Evolutionary conservation across 2,329 filamentous ascomycete genomes (phyloP).

Genomic region (Trichoderma sp.): DNA sequence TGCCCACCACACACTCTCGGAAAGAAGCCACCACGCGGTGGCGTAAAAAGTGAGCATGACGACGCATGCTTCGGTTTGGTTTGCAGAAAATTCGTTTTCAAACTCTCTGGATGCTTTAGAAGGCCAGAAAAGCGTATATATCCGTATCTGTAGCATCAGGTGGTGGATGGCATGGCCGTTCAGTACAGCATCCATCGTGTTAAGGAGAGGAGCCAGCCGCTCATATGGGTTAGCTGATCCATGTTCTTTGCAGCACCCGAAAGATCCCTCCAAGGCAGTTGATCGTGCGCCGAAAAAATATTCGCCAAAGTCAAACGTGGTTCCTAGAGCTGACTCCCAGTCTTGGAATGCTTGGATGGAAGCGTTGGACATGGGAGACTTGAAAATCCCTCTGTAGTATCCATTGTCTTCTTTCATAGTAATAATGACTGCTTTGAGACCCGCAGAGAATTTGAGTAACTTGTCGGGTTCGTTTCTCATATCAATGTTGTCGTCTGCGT

Average conservation of each 20-base stretch:
- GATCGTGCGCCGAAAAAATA: slow-evolving; percentile 2
- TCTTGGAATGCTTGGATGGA: neutral
- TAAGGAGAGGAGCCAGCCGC: slow-evolving; percentile 16
- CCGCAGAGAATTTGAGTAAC: slow-evolving; percentile 17
- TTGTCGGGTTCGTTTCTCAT: slow-evolving; percentile 13
- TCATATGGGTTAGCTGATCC: neutral
- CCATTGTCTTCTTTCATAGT: slow-evolving; percentile 7
- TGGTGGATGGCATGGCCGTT: slow-evolving; percentile 8
- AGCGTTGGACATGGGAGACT: neutral
- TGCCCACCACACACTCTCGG: slow-evolving; percentile 12
- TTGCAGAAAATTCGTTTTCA: slow-evolving; percentile 2
- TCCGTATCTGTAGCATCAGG: slow-evolving; percentile 6
- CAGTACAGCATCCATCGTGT: slow-evolving; percentile 9
- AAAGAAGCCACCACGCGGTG: slow-evolving; percentile 21
- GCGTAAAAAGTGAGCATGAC: slow-evolving; percentile 23
- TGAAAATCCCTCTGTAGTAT: slow-evolving; percentile 15
- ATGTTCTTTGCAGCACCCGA: slow-evolving; percentile 1
- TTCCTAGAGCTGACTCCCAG: neutral
- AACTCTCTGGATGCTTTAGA: slow-evolving; percentile 19
- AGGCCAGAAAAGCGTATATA: slow-evolving; percentile 22
- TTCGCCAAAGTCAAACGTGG: neutral
- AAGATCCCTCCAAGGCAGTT: neutral
- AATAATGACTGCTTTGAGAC: slow-evolving; percentile 17
- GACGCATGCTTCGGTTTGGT: slow-evolving; percentile 10
- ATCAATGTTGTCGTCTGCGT: slow-evolving; percentile 2